These are phyloP conservation scores for Microbotryomycetes sp. DNA, from an alignment of 1,284 basidiomycete species.

Conservation along the genomic window DNA sequence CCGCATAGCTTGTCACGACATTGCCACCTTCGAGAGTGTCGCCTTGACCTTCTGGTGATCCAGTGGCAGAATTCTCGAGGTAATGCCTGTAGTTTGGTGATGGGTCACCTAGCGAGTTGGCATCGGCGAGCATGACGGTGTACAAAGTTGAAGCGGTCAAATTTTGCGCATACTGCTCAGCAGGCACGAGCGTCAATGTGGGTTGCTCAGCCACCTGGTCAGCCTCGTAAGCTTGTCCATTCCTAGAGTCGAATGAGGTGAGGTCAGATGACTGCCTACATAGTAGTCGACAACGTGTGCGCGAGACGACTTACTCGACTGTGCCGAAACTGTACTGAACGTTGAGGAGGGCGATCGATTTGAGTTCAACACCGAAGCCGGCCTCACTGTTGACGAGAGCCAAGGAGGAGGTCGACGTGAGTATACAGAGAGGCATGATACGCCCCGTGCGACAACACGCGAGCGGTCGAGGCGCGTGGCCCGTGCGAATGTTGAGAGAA, in stretches of 20 bases:
- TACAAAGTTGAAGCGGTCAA: constrained; percentile 40
- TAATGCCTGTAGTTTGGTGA: constrained; percentile 54
- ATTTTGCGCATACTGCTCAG: background rate
- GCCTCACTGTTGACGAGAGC: constrained; percentile 22
- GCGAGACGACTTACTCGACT: constrained; percentile 8
- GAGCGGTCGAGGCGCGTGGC: no score
- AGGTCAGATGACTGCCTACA: no score
- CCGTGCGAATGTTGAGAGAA: no score
- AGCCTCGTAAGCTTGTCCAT: constrained; percentile 27
- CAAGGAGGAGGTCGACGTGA: no score
- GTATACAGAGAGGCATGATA: no score
- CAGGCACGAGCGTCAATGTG: constrained; percentile 23
- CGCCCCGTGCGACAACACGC: no score
- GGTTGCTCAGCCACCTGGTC: constrained; percentile 27
- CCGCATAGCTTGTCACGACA: constrained; percentile 56
- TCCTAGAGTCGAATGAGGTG: constrained; percentile 5
- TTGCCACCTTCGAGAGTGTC: constrained; percentile 25
- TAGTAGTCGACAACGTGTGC: no score
- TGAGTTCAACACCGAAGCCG: constrained; percentile 31
- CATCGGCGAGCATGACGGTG: constrained; percentile 67
- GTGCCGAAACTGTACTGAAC: constrained; percentile 19
- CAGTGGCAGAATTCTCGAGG: constrained; percentile 60
- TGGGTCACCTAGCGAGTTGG: constrained; percentile 39
- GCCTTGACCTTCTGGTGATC: constrained; percentile 9
- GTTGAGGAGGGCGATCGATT: constrained; percentile 29